phyloP scores from a whole-genome alignment of 768 basidiomycete genomes.

The Guyanaporus albipodus region DNA sequence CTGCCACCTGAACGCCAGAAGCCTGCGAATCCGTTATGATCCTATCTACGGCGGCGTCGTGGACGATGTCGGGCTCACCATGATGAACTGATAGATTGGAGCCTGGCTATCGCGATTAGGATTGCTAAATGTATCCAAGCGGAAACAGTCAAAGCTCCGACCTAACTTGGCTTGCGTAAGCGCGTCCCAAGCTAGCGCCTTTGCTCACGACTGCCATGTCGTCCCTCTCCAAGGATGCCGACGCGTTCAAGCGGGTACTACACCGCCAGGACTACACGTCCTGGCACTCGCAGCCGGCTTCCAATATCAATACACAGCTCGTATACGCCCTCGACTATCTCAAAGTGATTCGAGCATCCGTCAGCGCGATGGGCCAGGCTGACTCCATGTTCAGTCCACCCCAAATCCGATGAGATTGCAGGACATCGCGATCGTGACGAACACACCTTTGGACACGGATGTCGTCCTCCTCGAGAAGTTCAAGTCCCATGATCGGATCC shows the following conservation, averaged over 20 bases:
- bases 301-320: constrained; percentile 82
- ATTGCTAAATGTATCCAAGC: background rate
- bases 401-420: constrained; percentile 82
- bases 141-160: constrained; percentile 21
- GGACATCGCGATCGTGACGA: constrained; percentile 79
- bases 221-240: constrained; percentile 62
- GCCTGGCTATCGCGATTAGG: constrained; percentile 24
- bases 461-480: constrained; percentile 72
- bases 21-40: constrained; percentile 15
- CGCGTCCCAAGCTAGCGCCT: background rate
- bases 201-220: constrained; percentile 46
- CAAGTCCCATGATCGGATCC: constrained; percentile 72
- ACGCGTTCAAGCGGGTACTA: constrained; percentile 63
- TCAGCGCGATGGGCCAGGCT: constrained; percentile 9
- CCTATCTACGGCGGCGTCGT: background rate
- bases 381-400: constrained; percentile 42
- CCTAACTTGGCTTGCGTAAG: constrained; percentile 27
- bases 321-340: constrained; percentile 80
- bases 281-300: constrained; percentile 88
- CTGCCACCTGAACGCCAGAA: constrained; percentile 46
- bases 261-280: constrained; percentile 66
- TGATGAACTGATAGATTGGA: constrained; percentile 24
- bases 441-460: constrained; percentile 74
- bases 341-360: constrained; percentile 46
- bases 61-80: constrained; percentile 24